Percentiles rank a stretch among this genome's conserved stretches.
Evolutionary conservation across 164 flowering plant species (phyloP).

Genomic region (Tetracentron sinense): DNA sequence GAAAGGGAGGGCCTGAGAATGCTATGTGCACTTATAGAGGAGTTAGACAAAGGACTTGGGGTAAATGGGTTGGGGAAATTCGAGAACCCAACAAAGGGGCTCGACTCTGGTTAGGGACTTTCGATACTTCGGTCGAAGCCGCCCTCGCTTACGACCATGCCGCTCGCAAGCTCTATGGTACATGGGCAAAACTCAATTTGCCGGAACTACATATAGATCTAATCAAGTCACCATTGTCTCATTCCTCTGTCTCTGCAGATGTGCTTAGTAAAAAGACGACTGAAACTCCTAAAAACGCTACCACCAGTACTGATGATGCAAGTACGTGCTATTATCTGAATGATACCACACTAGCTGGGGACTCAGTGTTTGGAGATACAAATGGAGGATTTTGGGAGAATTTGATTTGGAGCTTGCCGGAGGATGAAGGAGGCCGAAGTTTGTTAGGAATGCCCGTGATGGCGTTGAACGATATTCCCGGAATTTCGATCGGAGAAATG

Average conservation of each 20-base stretch:
- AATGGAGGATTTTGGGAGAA: not conserved
- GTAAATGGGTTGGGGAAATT: conserved; percentile 74
- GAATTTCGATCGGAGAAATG: too few relatives aligned
- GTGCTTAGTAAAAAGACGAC: not conserved
- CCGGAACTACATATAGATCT: conserved; percentile 9
- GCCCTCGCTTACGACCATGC: conserved; percentile 57
- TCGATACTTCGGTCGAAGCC: conserved; percentile 48
- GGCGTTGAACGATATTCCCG: too few relatives aligned
- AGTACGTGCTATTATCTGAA: too few relatives aligned
- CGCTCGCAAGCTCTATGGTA: conserved; percentile 45
- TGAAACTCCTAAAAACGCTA: not conserved
- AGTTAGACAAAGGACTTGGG: conserved; percentile 66
- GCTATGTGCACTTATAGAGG: conserved; percentile 47
- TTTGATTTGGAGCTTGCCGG: not conserved
- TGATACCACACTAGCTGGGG: too few relatives aligned
- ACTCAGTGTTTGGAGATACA: not conserved
- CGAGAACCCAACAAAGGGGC: conserved; percentile 52
- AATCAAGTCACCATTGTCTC: too few relatives aligned
- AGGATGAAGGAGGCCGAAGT: not conserved
- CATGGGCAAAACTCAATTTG: conserved; percentile 40
- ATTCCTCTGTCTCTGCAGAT: not conserved
- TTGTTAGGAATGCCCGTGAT: too few relatives aligned
- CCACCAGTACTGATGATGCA: not conserved
- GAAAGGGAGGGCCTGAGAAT: conserved; percentile 71
- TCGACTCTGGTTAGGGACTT: conserved; percentile 63